A percentile compares a stretch with the other conserved stretches of the same genome.
phyloP scores from a whole-genome alignment of 345 rosid species.

The Aethionema arabicum region DNA sequence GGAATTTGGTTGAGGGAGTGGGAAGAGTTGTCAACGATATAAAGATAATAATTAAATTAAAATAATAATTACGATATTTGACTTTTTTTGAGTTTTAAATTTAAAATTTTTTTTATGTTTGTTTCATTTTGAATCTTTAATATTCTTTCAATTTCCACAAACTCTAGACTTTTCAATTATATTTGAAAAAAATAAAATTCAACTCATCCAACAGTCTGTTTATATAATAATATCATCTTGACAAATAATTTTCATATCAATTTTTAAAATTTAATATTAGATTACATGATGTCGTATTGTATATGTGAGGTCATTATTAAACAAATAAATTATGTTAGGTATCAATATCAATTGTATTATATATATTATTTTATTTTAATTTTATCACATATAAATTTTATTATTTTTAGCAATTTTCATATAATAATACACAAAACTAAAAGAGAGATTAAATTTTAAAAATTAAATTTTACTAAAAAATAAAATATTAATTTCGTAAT shows the following conservation, averaged over 20 bases:
- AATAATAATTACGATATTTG: conserved; percentile 26
- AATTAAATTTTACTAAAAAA: neutral
- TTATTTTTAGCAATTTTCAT: too few relatives aligned
- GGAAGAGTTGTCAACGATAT: conserved; percentile 36
- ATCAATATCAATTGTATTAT: too few relatives aligned
- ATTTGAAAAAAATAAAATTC: conserved; percentile 2
- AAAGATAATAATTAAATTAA: conserved; percentile 10
- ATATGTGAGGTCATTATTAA: neutral
- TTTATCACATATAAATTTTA: too few relatives aligned
- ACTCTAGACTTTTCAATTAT: conserved; percentile 24
- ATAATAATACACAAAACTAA: too few relatives aligned
- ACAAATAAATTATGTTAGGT: neutral
- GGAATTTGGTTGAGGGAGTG: conserved; percentile 24
- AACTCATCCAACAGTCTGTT: conserved; percentile 9
- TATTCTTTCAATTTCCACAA: conserved; percentile 7
- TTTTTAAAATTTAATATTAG: neutral
- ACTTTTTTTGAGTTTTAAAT: neutral
- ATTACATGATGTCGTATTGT: neutral
- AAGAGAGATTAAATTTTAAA: too few relatives aligned
- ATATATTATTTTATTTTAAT: too few relatives aligned
- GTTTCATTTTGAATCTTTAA: conserved; percentile 25
- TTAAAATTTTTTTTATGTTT: conserved; percentile 22
- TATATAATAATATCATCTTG: neutral
- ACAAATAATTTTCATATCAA: neutral
- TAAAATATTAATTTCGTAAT: neutral